phyloP scores from a whole-genome alignment of 2,329 filamentous ascomycete genomes.

The Exophiala dermatitidis region DNA sequence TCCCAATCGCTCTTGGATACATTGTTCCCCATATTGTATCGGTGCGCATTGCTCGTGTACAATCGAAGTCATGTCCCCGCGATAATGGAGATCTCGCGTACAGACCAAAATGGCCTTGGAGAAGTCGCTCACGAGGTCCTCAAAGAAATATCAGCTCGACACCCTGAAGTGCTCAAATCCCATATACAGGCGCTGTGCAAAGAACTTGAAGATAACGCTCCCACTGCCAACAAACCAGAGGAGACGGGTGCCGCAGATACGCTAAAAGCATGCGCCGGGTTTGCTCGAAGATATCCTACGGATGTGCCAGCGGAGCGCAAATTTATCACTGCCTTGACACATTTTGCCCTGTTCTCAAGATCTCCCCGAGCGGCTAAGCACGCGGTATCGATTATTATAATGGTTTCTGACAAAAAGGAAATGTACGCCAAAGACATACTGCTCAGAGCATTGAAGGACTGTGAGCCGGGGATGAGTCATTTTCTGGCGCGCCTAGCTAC shows the following conservation, averaged over 20 bases:
- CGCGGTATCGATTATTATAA: constrained; percentile 81
- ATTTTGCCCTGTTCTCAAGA: constrained; percentile 73
- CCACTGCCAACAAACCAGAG: constrained; percentile 59
- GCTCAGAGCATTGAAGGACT: constrained; percentile 65
- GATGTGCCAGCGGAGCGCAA: constrained; percentile 76
- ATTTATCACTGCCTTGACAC: constrained; percentile 71
- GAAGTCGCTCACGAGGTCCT: constrained; percentile 78
- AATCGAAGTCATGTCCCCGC: constrained; percentile 89
- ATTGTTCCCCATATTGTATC: constrained; percentile 72
- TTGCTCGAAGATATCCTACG: constrained; percentile 74
- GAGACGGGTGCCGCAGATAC: constrained; percentile 76
- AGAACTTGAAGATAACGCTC: constrained; percentile 72
- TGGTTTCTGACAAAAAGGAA: constrained; percentile 67
- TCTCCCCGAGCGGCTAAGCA: constrained; percentile 85
- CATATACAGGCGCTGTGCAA: constrained; percentile 89
- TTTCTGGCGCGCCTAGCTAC: constrained; percentile 57
- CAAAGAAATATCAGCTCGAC: constrained; percentile 82
- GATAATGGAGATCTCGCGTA: constrained; percentile 81
- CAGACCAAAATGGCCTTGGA: constrained; percentile 70
- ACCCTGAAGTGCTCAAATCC: constrained; percentile 84
- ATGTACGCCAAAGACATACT: constrained; percentile 80
- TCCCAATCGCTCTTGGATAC: constrained; percentile 59
- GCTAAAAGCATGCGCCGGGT: constrained; percentile 86
- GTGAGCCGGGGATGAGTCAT: constrained; percentile 62
- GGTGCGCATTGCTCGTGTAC: constrained; percentile 76